Evolutionary conservation across 495 filamentous ascomycete species (phyloP), one percentile per base, ranked within the genome.

Genomic region (Xylaria nigripes): DNA sequence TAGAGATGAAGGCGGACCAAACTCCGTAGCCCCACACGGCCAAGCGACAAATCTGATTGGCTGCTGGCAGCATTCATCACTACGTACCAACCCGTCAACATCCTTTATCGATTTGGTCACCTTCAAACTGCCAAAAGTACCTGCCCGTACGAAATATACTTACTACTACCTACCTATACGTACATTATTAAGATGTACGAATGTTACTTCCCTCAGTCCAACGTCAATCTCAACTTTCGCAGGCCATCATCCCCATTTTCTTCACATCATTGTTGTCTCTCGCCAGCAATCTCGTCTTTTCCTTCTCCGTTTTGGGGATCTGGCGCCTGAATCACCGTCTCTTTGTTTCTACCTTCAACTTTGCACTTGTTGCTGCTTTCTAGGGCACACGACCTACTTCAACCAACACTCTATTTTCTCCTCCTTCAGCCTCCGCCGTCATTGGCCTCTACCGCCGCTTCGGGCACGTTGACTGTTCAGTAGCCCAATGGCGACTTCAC

Each of bases 401-500:
- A 15, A 15, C n/a, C 36, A 40, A 16, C 36, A 40, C 3, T 4
- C 5, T 18, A 16, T 4, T 38, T 40, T 41, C 23, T 47, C 30
- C 27, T 13, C 16, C 24, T 8, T 22, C 32, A 2, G 27, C 32
- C 8, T 36, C 8, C 32, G 13, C 32, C 13, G 7, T 12, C 13
- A 36, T n/a, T n/a, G 7, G 32, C 32, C 36, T 40, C 36, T n/a
- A 18, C 36, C 16, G 24, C 51, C 16, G 32, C 45, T 23, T 30
- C 7, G 25, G 44, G 18, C 30, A 21, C 22, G n/a, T 45, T 27
- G 21, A 40, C 22, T 6, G 30, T 41, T 27, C 27, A 7, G 18
- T 19, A 6, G 7, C 27, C 21, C 53, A 36, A 67, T 67, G 64
- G 59, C 53, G 12, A 49, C 59, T 51, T n/a, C 45, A 45, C 57